Evolutionary conservation across 345 rosid genomes (phyloP), one percentile per base, ranked within the genome.

Genomic region (Arabidopsis suecica): DNA sequence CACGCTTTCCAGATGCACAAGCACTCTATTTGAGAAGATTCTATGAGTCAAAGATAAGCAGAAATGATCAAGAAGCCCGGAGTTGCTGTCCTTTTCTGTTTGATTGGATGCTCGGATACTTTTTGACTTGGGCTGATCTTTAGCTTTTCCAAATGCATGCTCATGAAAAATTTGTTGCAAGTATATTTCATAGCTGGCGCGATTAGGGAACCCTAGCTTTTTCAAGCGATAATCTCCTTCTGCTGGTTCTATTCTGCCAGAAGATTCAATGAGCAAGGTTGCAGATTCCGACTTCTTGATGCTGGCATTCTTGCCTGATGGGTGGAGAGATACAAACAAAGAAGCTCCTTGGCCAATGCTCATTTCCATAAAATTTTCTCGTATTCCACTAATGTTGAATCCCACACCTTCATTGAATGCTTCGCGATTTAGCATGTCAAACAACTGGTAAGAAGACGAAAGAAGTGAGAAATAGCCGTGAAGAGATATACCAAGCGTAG

Each of bases 31-130:
- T 10, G 92, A 84, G 83, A 92, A 88, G 64, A 92, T 88, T 79
- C 97, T 86, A 79, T 92, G 97, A 73, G 92, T 82, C 84, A 95
- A 77, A 78, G 99, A 90, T 86, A 88, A 66, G 74, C 91, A 88
- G 82, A 91, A 92, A 83, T 92, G 96, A 59, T 89, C 86, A 68
- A 94, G 97, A 86, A 87, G 92, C 74, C 90, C 75, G 2, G 86
- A 65, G 45, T 78, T 82, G 69, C 83, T 84, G 45, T 87, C 87
- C 70, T 87, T 88, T 64, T 84, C 62, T 30, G 74, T 78, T 70
- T 77, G 91, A 77, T 79, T 82, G 70, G 90, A 65, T 70, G 65
- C 66, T 81, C 79, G 75, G 74, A 75, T 72, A 65, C 71, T 69
- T 79, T 75, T 63, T 40, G 83, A 60, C 77, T 78, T 79, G 54